Evolutionary conservation across 257 asterid genomes (phyloP), one percentile per base, ranked within the genome.

Genomic region (Handroanthus guayacan): DNA sequence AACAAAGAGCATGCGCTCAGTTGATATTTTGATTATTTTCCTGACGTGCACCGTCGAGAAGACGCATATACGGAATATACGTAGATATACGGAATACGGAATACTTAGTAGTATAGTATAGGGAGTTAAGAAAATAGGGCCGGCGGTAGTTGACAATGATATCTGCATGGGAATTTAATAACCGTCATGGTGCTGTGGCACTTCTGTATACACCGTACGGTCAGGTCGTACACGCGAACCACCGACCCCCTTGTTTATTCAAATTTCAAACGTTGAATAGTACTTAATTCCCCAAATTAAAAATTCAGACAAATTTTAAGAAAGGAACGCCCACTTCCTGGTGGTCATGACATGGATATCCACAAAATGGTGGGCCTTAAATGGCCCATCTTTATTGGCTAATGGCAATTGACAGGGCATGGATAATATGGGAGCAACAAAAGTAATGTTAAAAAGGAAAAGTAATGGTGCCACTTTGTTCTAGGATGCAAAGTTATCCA

Each of bases 271-370:
- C 52, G 3, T 31, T 12, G 14, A 67, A 47, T 67, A n/a, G 20
- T 64, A 17, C 9, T 44, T 25, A 0, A 1, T 43, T 4, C 11
- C 14, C 5, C 2, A 12, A 31, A 1, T 10, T 5, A 68, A 16
- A 25, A 58, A 47, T 16, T 34, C 11, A 72, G 74, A 67, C 34
- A 3, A 31, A 48, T 0, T 63, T n/a, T 25, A 73, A 56, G 31
- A 70, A 45, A 18, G 39, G 5, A 36, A 20, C 71, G 62, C 80
- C 71, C 71, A 73, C 20, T 44, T 3, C 31, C 31, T 18, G 68
- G 50, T 82, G 86, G 78, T 44, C 75, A 57, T 82, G 78, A 75
- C 69, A 58, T 71, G 81, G 86, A 70, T 79, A 43, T 75, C 76
- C 76, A 57, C 81, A 5, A 18, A 14, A 10, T 25, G 13, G 81